Conservation (phyloP, 1,284 basidiomycete genomes). For the Ustilago shanxiensis region DNA sequence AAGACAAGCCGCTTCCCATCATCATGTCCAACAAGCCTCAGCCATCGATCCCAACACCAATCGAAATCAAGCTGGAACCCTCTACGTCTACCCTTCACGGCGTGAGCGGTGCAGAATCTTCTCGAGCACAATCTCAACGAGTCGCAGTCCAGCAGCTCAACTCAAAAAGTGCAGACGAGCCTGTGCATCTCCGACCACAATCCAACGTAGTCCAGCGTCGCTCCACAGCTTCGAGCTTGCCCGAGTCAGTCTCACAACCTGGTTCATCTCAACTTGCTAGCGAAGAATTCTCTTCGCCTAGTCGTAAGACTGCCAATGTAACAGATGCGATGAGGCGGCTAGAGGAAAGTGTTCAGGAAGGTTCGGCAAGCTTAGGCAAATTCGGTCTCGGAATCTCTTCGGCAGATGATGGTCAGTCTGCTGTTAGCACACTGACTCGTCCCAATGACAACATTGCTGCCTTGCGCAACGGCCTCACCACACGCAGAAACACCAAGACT, state of each 20-base stretch:
- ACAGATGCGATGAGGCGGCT: slow-evolving; percentile 17
- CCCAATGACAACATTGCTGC: neutral
- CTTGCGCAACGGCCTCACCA: slow-evolving; percentile 2
- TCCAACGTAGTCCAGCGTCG: slow-evolving; percentile 6
- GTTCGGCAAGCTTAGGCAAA: neutral
- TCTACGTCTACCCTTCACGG: neutral
- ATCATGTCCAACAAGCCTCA: slow-evolving; percentile 20
- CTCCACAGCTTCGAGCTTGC: slow-evolving; percentile 31
- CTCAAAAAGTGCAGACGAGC: slow-evolving; percentile 9
- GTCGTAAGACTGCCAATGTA: neutral
- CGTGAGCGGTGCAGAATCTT: neutral
- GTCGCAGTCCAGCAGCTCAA: slow-evolving; percentile 8
- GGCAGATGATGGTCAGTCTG: neutral
- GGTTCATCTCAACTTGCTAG: slow-evolving; percentile 31
- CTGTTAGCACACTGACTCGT: neutral
- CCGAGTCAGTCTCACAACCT: slow-evolving; percentile 34
- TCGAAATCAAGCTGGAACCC: neutral
- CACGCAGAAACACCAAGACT: slow-evolving; percentile 26
- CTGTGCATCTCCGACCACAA: neutral
- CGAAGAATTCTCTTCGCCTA: slow-evolving; percentile 21
- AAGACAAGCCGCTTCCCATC: slow-evolving; percentile 14
- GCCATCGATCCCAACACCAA: slow-evolving; percentile 18
- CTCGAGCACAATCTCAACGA: neutral
- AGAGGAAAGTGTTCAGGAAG: slow-evolving; percentile 12
- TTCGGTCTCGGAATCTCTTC: slow-evolving; percentile 39